Evolutionary conservation across 1,284 basidiomycete species (phyloP).

Genomic region (Agroathelia rolfsii): DNA sequence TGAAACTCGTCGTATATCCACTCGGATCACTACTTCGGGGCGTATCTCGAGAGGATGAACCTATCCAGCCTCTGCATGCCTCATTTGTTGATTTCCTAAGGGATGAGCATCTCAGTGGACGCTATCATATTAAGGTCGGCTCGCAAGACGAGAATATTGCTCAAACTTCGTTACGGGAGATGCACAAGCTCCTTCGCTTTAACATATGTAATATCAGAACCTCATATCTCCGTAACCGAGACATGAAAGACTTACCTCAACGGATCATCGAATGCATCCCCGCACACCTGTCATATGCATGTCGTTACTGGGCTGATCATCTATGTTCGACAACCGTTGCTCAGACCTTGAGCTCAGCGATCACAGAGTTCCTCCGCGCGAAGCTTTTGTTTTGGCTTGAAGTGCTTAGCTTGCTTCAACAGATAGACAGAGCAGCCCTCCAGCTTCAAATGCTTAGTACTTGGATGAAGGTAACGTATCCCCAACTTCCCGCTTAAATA

Average conservation of each 20-base stretch:
- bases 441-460: slow-evolving; percentile 10
- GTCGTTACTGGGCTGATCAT: slow-evolving; percentile 25
- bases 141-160: slow-evolving; percentile 13
- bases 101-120: slow-evolving; percentile 10
- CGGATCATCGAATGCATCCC: slow-evolving; percentile 15
- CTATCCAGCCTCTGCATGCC: too few relatives aligned
- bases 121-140: slow-evolving; percentile 14
- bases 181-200: slow-evolving; percentile 24
- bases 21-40: too few relatives aligned
- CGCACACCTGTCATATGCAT: slow-evolving; percentile 21
- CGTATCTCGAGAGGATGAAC: too few relatives aligned
- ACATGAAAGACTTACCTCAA: slow-evolving; percentile 14
- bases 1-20: too few relatives aligned
- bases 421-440: slow-evolving; percentile 11
- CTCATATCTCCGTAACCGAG: slow-evolving; percentile 17
- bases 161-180: slow-evolving; percentile 15
- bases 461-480: slow-evolving; percentile 13
- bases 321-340: slow-evolving; percentile 11
- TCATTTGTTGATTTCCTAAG: slow-evolving; percentile 21
- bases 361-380: slow-evolving; percentile 16
- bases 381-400: slow-evolving; percentile 28
- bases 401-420: slow-evolving; percentile 22
- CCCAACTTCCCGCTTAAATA: slow-evolving; percentile 3
- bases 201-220: slow-evolving; percentile 22
- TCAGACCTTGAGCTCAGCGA: slow-evolving; percentile 4